Percentiles rank a stretch among this genome's conserved stretches.
Evolutionary conservation across 2,329 filamentous ascomycete species (phyloP).

Genomic region (Colletotrichum karsti): DNA sequence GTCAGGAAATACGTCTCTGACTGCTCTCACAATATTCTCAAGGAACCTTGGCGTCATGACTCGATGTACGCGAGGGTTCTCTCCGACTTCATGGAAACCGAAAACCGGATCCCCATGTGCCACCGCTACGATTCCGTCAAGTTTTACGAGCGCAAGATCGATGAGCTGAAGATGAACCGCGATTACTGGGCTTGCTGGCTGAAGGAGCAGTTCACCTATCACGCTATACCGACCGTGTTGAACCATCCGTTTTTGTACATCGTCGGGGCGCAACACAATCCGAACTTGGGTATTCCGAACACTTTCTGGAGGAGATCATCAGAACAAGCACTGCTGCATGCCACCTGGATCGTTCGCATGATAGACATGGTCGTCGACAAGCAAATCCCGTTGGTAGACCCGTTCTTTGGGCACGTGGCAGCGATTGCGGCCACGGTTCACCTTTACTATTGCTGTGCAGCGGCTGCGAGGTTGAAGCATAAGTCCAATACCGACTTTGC

Average conservation of each 20-base stretch:
- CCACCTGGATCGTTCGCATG: conserved; percentile 62
- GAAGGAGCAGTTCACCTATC: conserved; percentile 62
- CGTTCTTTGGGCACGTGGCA: conserved; percentile 59
- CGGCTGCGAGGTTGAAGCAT: conserved; percentile 55
- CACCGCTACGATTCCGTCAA: conserved; percentile 62
- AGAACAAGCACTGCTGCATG: conserved; percentile 58
- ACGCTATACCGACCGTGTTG: conserved; percentile 57
- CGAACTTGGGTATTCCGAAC: conserved; percentile 60
- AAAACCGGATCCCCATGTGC: conserved; percentile 56
- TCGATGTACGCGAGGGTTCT: conserved; percentile 59
- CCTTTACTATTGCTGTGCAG: conserved; percentile 61
- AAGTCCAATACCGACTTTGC: conserved; percentile 61
- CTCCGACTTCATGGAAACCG: conserved; percentile 60
- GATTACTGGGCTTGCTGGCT: conserved; percentile 62
- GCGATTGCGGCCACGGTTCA: conserved; percentile 63
- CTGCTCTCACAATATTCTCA: conserved; percentile 54
- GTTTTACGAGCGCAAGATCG: conserved; percentile 57
- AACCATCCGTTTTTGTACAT: conserved; percentile 65
- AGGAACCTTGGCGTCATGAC: conserved; percentile 60
- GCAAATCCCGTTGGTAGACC: conserved; percentile 56
- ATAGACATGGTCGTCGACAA: conserved; percentile 63
- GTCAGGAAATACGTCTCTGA: conserved; percentile 55
- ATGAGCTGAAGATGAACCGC: conserved; percentile 52
- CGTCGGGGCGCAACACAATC: conserved; percentile 58
- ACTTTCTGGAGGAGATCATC: conserved; percentile 62